These are phyloP conservation scores for Alternaria novae-zelandiae DNA, from an alignment of 2,329 filamentous ascomycete species.

Conservation along the genomic window DNA sequence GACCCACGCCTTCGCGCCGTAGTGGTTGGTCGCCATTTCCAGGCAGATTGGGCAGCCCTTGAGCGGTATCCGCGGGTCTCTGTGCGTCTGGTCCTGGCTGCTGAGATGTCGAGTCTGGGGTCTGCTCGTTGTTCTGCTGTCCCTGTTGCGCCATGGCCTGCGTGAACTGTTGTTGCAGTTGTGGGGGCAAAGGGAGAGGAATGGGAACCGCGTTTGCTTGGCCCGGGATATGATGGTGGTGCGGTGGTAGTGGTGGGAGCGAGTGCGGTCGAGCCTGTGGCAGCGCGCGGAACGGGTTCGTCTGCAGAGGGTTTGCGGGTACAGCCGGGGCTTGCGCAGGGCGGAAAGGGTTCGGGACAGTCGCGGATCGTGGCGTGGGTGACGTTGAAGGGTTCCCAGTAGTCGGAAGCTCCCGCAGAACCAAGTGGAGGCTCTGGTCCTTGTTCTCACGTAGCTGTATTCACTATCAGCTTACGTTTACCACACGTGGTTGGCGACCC, in stretches of 20 bases:
- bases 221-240: slow-evolving; percentile 22
- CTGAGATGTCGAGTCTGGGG: slow-evolving; percentile 3
- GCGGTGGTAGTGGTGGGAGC: slow-evolving; percentile 30
- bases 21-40: slow-evolving; percentile 50
- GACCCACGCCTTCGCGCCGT: slow-evolving; percentile 57
- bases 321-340: slow-evolving; percentile 17
- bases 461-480: slow-evolving; percentile 17
- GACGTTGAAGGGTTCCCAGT: slow-evolving; percentile 7
- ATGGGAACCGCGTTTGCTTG: slow-evolving; percentile 22
- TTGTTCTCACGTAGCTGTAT: slow-evolving; percentile 43
- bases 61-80: slow-evolving; percentile 11
- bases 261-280: slow-evolving; percentile 37
- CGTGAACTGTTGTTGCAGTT: slow-evolving; percentile 32
- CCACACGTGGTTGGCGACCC: slow-evolving; percentile 21
- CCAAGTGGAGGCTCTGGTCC: slow-evolving; percentile 48
- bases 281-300: slow-evolving; percentile 41
- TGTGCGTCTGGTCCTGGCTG: slow-evolving; percentile 9
- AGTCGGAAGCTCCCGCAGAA: slow-evolving; percentile 43
- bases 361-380: slow-evolving; percentile 35
- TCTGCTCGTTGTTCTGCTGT: slow-evolving; percentile 12
- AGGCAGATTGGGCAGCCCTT: slow-evolving; percentile 19
- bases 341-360: slow-evolving; percentile 49
- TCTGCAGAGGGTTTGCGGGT: slow-evolving; percentile 30
- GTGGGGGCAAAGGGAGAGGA: slow-evolving; percentile 29
- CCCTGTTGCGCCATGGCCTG: slow-evolving; percentile 30